Conservation (phyloP, 225 moss, liverwort and hornwort genomes). For the Physcomitrellopsis africana region DNA sequence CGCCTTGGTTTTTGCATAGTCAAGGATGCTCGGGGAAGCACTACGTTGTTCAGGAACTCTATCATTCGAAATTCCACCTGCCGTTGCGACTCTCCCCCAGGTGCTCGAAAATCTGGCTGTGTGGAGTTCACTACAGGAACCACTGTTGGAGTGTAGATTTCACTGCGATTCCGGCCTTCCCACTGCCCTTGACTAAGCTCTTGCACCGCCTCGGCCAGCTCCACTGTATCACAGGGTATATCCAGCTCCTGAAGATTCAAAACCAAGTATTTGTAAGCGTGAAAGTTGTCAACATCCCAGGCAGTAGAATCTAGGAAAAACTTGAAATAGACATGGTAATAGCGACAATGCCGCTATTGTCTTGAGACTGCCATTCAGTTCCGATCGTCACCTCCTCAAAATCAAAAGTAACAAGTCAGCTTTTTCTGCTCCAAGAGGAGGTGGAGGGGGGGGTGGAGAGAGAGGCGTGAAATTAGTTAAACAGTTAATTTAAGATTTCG, state of each 20-base stretch:
- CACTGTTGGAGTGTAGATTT: conserved; percentile 63
- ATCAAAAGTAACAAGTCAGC: background rate
- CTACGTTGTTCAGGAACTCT: conserved; percentile 70
- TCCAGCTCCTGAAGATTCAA: conserved; percentile 52
- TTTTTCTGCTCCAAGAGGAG: background rate
- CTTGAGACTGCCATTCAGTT: background rate
- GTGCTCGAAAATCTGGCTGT: conserved; percentile 71
- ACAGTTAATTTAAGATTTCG: no score
- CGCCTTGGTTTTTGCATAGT: conserved; percentile 54
- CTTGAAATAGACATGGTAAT: background rate
- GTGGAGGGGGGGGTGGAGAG: no score
- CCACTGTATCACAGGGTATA: conserved; percentile 59
- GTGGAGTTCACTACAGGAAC: conserved; percentile 53
- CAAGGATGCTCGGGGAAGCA: conserved; percentile 61
- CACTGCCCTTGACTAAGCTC: conserved; percentile 78
- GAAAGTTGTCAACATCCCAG: conserved; percentile 6
- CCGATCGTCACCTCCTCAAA: conserved; percentile 13
- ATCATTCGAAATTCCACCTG: conserved; percentile 81
- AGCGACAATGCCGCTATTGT: background rate
- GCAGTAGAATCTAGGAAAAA: background rate
- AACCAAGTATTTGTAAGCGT: conserved; percentile 9
- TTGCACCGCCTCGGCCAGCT: conserved; percentile 64
- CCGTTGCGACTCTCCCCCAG: conserved; percentile 77
- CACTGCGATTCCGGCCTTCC: conserved; percentile 66
- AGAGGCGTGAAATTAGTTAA: no score